Evolutionary conservation across 768 basidiomycete genomes (phyloP), one percentile per base, ranked within the genome.

Genomic region (Fomitopsis serialis): DNA sequence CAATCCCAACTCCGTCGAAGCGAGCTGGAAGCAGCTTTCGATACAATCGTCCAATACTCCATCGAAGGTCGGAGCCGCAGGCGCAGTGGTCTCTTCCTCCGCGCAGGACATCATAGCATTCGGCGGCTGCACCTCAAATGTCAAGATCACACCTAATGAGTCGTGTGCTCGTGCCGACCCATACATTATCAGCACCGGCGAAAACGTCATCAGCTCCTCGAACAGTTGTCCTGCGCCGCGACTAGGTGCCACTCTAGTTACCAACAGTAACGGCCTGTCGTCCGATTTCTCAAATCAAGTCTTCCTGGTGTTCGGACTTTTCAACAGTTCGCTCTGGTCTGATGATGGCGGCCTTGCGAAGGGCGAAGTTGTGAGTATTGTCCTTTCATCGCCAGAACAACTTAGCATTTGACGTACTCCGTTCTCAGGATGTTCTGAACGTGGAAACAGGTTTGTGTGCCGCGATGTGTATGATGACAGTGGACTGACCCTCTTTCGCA

Each of bases 291-390:
- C 62, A 13, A 76, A 79, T 5, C 89, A 92, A 61, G 79, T 80
- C 21, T 83, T 90, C 60, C 72, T 89, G 47, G 64, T 89, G 29
- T 74, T 89, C 22, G 89, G 90, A 9, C 79, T 77, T 6, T 81
- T 87, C 52, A 77, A 92, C 62, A 64, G 71, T 9, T 77, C 81
- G 7, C 61, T 72, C 45, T 92, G 89, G 89, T 62, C 85, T 46
- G 89, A 90, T 63, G 76, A 74, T 35, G 76, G 74, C 27, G 81
- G 81, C 1, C 71, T 83, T 17, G 65, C 71, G n/a, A 71, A 73
- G 1, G 90, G 90, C 32, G 90, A 92, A 76, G 81, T 92, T 51
- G 89, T 85, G 63, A 62, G 82, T 59, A 15, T 43, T n/a, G 5
- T 21, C 32, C 34, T 17, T 42, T 24, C n/a, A n/a, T 25, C 21